Conservation (phyloP, 495 filamentous ascomycete genomes). For the Neohortaea acidophila region DNA sequence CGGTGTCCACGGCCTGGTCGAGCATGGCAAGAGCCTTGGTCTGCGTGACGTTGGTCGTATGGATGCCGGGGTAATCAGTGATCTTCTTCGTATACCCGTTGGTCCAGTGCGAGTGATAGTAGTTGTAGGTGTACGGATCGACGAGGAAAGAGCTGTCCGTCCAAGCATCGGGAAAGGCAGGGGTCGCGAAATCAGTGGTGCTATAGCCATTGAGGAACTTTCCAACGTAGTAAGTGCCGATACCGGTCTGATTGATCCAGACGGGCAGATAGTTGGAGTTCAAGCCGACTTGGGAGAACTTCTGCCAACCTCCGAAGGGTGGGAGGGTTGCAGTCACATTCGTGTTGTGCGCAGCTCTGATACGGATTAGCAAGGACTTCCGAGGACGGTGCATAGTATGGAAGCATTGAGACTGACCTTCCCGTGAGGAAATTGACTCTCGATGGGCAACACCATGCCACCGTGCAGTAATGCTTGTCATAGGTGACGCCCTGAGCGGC, state of each 20-base stretch:
- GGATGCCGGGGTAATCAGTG: conserved; percentile 19
- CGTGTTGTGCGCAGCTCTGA: conserved; percentile 53
- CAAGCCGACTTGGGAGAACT: conserved; percentile 47
- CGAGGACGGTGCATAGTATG: too few species aligned
- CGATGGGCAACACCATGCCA: conserved; percentile 22
- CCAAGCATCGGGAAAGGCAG: not conserved
- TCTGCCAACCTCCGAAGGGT: conserved; percentile 39
- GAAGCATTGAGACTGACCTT: too few species aligned
- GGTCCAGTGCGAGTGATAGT: conserved; percentile 44
- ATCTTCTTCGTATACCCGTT: conserved; percentile 39
- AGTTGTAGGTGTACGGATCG: conserved; percentile 57
- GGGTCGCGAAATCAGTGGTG: not conserved
- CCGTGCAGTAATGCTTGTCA: conserved; percentile 18
- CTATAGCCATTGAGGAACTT: conserved; percentile 47
- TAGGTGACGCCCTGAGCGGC: conserved; percentile 15
- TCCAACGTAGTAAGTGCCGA: conserved; percentile 56
- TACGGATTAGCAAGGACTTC: too few species aligned
- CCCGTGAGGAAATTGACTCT: conserved; percentile 35
- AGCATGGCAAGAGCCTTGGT: conserved; percentile 46
- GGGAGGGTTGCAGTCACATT: conserved; percentile 50
- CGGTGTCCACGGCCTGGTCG: conserved; percentile 28
- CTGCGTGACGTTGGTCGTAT: conserved; percentile 46
- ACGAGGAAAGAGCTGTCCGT: conserved; percentile 41
- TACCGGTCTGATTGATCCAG: conserved; percentile 52
- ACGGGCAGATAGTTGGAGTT: conserved; percentile 51